Conservation (phyloP, 2,329 filamentous ascomycete genomes). For the Pyrenochaeta sp. region DNA sequence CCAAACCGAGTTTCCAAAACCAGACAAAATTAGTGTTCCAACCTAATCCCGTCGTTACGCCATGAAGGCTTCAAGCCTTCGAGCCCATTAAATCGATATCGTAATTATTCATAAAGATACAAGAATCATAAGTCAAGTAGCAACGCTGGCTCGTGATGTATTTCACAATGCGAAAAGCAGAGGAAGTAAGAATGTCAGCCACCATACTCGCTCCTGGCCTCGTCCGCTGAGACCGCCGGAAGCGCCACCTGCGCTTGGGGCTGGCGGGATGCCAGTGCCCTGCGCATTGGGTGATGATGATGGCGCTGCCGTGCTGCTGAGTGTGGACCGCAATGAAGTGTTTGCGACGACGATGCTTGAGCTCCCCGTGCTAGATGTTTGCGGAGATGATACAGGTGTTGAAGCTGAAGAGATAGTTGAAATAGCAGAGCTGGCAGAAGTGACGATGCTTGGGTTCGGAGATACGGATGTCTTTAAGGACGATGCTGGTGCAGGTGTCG, state of each 20-base stretch:
- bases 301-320: slow-evolving; percentile 17
- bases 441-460: background rate
- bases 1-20: background rate
- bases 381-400: slow-evolving; percentile 5
- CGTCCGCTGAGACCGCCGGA: slow-evolving; percentile 7
- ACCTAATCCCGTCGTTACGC: background rate
- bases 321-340: slow-evolving; percentile 20
- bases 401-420: background rate
- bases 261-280: slow-evolving; percentile 31
- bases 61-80: too few relatives aligned
- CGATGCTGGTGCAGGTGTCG: slow-evolving; percentile 2
- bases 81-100: slow-evolving; percentile 1
- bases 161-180: slow-evolving; percentile 19
- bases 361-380: too few relatives aligned
- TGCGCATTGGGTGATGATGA: slow-evolving; percentile 18
- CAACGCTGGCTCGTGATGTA: background rate
- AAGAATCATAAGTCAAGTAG: slow-evolving; percentile 14
- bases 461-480: background rate
- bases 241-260: slow-evolving; percentile 32
- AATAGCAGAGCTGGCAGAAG: background rate
- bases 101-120: slow-evolving; percentile 9
- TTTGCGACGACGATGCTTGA: slow-evolving; percentile 7
- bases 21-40: too few relatives aligned
- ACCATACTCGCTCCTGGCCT: slow-evolving; percentile 40
- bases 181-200: slow-evolving; percentile 35